These are phyloP conservation scores for Globisporangium rhizosaccharum DNA, from an alignment of 352 stramenopile species.

Conservation along the genomic window DNA sequence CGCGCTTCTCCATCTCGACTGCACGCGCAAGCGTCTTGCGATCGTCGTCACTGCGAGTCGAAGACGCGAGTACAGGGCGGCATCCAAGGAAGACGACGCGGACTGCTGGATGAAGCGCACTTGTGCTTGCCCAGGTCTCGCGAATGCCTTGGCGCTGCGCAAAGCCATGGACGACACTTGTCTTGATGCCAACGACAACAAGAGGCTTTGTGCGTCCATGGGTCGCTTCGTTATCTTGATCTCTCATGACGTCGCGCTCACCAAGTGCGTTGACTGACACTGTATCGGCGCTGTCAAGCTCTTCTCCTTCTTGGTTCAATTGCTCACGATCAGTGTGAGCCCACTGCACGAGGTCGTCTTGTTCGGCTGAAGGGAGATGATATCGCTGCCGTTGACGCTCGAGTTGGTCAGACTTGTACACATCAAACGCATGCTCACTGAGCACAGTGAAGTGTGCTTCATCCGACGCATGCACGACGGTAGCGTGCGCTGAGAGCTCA, in stretches of 20 bases:
- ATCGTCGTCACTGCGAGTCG: neutral
- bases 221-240: neutral
- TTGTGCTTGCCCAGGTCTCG: slow-evolving; percentile 28
- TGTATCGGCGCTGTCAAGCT: neutral
- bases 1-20: slow-evolving; percentile 26
- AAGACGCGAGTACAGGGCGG: neutral
- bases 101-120: slow-evolving; percentile 8
- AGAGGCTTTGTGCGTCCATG: neutral
- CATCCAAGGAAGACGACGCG: slow-evolving; percentile 28
- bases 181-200: slow-evolving; percentile 40
- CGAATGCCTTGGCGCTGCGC: slow-evolving; percentile 33
- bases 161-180: slow-evolving; percentile 27
- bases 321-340: neutral
- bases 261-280: neutral
- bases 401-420: neutral
- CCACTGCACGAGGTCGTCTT: slow-evolving; percentile 6
- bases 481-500: neutral
- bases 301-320: neutral
- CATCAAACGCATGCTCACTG: neutral
- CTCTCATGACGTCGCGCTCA: neutral
- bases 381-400: neutral
- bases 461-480: neutral
- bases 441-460: slow-evolving; percentile 2
- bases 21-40: neutral
- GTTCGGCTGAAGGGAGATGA: neutral